Conservation (phyloP, 495 filamentous ascomycete genomes). For the Talaromyces thailandensis region DNA sequence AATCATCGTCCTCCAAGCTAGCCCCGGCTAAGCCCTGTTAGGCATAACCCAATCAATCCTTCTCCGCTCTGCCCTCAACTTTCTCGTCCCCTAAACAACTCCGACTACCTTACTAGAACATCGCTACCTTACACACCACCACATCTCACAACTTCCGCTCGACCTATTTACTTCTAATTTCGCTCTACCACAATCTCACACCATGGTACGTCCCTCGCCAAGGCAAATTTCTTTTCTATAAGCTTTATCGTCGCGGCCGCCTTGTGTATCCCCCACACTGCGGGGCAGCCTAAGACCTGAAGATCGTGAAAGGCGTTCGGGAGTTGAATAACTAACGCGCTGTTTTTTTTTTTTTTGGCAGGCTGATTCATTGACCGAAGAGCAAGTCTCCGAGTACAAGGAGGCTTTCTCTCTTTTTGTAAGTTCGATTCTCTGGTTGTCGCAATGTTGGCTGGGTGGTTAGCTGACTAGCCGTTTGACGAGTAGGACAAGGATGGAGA, state of each 20-base stretch:
- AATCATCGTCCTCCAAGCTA: not conserved
- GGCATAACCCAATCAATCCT: not conserved
- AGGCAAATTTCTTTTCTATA: not conserved
- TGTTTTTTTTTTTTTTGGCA: slow-evolving; percentile 20
- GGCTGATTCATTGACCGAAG: slow-evolving; percentile 93
- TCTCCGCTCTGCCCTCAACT: not conserved
- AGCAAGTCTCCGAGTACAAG: slow-evolving; percentile 99
- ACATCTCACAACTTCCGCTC: not conserved
- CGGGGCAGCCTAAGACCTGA: slow-evolving; percentile 22
- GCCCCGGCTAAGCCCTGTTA: not conserved
- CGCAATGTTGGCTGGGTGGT: not conserved
- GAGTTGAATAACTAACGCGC: not conserved
- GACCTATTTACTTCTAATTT: not conserved
- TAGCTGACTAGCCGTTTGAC: slow-evolving; percentile 7
- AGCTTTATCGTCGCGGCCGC: not conserved
- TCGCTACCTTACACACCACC: not conserved
- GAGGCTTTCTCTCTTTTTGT: slow-evolving; percentile 99
- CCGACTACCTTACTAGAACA: not conserved
- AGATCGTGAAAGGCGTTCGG: not conserved
- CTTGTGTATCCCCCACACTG: slow-evolving; percentile 22
- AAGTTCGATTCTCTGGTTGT: slow-evolving; percentile 38
- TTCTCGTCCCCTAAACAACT: not conserved
- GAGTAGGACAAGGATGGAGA: slow-evolving; percentile 98
- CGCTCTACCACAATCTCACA: slow-evolving; percentile 10
- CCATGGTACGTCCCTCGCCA: slow-evolving; percentile 21